Evolutionary conservation across 2,329 filamentous ascomycete species (phyloP).

Genomic region (Botryosphaeria dothidea): DNA sequence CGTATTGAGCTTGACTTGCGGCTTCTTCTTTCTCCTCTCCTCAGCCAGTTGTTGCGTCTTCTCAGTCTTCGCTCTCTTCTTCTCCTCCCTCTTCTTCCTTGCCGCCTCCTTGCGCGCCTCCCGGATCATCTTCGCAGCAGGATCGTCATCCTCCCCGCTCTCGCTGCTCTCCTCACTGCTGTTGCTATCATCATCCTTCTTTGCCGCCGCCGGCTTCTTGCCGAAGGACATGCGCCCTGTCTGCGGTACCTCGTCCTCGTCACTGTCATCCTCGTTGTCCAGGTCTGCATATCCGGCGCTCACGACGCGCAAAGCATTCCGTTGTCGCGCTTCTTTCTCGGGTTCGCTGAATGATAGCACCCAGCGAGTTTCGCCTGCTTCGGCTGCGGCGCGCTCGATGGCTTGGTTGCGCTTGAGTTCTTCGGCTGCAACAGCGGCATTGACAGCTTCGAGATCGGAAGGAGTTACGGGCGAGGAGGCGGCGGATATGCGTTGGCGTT

Average conservation of each 20-base stretch:
- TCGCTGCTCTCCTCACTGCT: conserved; percentile 33
- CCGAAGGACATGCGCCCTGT: conserved; percentile 53
- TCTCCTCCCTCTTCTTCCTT: conserved; percentile 47
- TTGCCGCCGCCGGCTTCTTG: conserved; percentile 43
- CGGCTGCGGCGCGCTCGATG: conserved; percentile 62
- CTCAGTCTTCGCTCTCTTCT: conserved; percentile 51
- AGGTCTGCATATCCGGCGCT: conserved; percentile 60
- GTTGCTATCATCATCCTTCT: conserved; percentile 37
- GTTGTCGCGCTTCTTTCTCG: conserved; percentile 39
- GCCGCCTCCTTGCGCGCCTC: conserved; percentile 48
- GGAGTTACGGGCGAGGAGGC: conserved; percentile 26
- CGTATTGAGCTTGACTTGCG: conserved; percentile 61
- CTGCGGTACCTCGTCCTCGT: conserved; percentile 34
- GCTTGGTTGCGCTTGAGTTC: conserved; percentile 62
- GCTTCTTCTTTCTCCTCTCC: conserved; percentile 63
- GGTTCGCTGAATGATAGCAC: conserved; percentile 60
- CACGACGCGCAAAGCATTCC: conserved; percentile 53
- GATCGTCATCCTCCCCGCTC: conserved; percentile 43
- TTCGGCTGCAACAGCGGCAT: conserved; percentile 65
- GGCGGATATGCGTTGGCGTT: conserved; percentile 62
- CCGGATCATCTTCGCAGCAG: conserved; percentile 46
- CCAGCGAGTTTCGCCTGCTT: conserved; percentile 73
- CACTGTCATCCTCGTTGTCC: conserved; percentile 32
- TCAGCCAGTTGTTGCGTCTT: conserved; percentile 57
- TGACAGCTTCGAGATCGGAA: conserved; percentile 61